phyloP scores from a whole-genome alignment of 768 basidiomycete species.

The Lentinula aciculospora region DNA sequence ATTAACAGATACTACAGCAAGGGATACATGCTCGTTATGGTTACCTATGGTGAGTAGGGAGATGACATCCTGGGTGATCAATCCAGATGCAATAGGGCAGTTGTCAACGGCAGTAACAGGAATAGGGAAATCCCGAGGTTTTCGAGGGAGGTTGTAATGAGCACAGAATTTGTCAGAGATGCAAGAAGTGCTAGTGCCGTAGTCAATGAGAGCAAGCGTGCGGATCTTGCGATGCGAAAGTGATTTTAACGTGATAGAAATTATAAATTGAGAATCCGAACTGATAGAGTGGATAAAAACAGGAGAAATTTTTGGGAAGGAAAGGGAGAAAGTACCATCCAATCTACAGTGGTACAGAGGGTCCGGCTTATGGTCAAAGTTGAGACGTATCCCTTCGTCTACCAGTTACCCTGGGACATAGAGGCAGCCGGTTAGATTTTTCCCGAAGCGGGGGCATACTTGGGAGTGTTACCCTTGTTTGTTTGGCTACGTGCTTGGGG shows the following conservation, averaged over 20 bases:
- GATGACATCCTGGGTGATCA: slow-evolving; percentile 32
- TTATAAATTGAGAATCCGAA: slow-evolving; percentile 16
- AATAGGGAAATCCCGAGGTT: slow-evolving; percentile 22
- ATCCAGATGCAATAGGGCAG: slow-evolving; percentile 31
- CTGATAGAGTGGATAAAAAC: slow-evolving; percentile 9
- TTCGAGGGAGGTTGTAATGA: slow-evolving; percentile 25
- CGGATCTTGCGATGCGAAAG: slow-evolving; percentile 15
- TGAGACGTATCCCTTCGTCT: slow-evolving; percentile 6
- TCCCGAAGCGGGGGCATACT: slow-evolving; percentile 3
- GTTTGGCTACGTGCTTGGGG: not conserved
- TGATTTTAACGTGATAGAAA: slow-evolving; percentile 15
- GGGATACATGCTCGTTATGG: slow-evolving; percentile 23
- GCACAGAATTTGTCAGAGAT: slow-evolving; percentile 35
- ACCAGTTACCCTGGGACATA: slow-evolving; percentile 14
- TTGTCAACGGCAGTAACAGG: slow-evolving; percentile 32
- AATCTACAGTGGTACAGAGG: not conserved
- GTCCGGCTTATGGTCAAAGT: not conserved
- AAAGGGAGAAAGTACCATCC: not conserved
- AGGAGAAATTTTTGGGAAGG: not conserved
- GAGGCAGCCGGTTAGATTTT: slow-evolving; percentile 17
- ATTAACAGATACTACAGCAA: too few species aligned
- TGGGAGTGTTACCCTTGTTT: not conserved
- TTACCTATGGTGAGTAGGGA: slow-evolving; percentile 18
- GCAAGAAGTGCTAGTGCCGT: slow-evolving; percentile 18
- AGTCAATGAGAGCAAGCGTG: slow-evolving; percentile 20